phyloP scores from a whole-genome alignment of 371 early-diverging fungal species.

The Syncephalastrum sp. region DNA sequence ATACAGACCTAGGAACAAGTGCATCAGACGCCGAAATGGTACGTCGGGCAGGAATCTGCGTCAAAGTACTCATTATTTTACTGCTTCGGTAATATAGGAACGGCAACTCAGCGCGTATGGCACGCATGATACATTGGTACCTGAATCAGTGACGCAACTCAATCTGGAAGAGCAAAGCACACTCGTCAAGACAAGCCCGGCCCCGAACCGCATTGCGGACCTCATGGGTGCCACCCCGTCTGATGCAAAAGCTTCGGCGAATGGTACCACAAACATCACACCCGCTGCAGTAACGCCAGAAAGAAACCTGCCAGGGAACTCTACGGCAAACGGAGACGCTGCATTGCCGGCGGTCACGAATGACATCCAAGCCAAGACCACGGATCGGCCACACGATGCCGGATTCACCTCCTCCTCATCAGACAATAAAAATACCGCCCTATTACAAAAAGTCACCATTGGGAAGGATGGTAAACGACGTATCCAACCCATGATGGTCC shows the following conservation, averaged over 20 bases:
- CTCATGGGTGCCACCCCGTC: constrained; percentile 38
- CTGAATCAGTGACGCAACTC: constrained; percentile 67
- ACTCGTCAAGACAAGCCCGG: constrained; percentile 29
- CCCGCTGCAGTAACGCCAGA: constrained; percentile 1
- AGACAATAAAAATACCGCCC: constrained; percentile 12
- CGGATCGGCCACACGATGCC: constrained; percentile 9
- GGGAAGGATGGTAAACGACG: constrained; percentile 79
- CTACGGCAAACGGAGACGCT: background rate
- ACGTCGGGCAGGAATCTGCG: constrained; percentile 6
- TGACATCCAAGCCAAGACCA: background rate
- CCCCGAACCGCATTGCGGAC: constrained; percentile 41
- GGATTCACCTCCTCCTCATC: constrained; percentile 20
- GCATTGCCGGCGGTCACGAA: background rate
- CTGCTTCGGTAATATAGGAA: constrained; percentile 26
- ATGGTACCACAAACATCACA: constrained; percentile 11
- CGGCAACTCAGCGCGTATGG: constrained; percentile 70
- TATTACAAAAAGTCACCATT: constrained; percentile 62
- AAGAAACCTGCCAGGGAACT: background rate
- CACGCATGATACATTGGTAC: constrained; percentile 25
- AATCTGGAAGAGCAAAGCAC: constrained; percentile 66
- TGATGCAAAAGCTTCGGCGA: constrained; percentile 4
- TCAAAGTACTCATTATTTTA: background rate
- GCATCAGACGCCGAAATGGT: constrained; percentile 63
- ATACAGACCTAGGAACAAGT: constrained; percentile 67
- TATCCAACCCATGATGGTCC: constrained; percentile 63